Base-by-base conservation (phyloP, 352 stramenopile species). In the Globisporangium irregulare region DNA sequence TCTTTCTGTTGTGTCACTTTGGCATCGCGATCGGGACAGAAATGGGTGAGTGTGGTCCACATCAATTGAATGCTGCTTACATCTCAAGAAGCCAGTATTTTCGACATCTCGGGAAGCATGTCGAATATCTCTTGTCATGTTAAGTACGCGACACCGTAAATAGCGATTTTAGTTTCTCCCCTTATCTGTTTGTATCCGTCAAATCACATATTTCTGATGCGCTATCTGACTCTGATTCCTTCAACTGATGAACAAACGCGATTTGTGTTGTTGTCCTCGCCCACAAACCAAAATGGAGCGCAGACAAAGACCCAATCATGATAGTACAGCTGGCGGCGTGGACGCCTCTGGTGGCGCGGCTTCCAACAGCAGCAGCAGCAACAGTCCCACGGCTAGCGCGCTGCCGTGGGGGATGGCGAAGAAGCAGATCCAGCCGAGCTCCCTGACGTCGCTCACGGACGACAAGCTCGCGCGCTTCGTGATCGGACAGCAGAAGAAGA, bases 401-500 rank as follows among this genome's bases (percentile, higher is more conserved):
- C 73, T 91, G 1, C 84, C 84, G 8, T 91, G 84, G 84, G 82
- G 82, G 1, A 84, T 91, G 73, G 81, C 82, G 53, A 82, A 79
- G 72, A 74, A 64, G 2, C 79, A 88, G 56, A 89, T 91, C 70
- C 80, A 93, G 73, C 82, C 82, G 25, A 86, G 79, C 69, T 90
- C 85, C n/a, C 69, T 93, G 34, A 73, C 71, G 48, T 56, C 73
- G 43, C 79, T 93, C 60, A 92, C 85, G 34, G 85, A 93, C 72
- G 85, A 93, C 66, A 93, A 93, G 65, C 72, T 93, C 58, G 85
- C 85, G 73, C 81, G 83, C 12, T 93, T 93, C 56, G 84, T 88
- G 46, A 73, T 96, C 41, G 88, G 86, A 15, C 73, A 82, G 61
- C 82, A 93, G 73, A 92, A 91, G 67, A 96, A 96, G 64, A 93